These are phyloP conservation scores for Neurospora sp. DNA, from an alignment of 495 filamentous ascomycete genomes.

Conservation along the genomic window DNA sequence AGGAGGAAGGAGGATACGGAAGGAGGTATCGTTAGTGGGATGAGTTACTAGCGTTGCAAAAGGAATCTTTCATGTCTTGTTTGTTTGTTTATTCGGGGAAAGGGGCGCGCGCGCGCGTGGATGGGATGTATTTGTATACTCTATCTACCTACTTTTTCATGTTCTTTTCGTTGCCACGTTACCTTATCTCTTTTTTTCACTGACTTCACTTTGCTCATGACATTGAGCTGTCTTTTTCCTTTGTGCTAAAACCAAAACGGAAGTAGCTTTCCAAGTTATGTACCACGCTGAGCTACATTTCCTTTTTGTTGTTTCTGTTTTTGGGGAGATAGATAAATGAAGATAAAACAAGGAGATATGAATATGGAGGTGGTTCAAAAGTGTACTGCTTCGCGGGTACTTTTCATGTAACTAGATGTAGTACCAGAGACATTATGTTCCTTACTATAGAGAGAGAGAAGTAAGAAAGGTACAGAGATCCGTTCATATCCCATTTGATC, in stretches of 20 bases:
- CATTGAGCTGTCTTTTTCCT: no score
- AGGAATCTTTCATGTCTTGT: not conserved
- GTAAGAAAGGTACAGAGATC: no score
- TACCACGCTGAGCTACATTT: not conserved
- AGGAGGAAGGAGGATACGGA: no score
- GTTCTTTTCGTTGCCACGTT: not conserved
- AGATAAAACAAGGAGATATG: not conserved
- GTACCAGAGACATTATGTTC: not conserved
- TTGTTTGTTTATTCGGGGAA: not conserved
- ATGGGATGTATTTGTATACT: not conserved
- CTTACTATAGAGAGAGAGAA: no score
- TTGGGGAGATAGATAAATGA: not conserved
- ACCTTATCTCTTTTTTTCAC: not conserved
- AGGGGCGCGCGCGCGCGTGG: not conserved
- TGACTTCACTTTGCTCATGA: no score
- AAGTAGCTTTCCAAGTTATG: not conserved
- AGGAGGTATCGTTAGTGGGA: no score
- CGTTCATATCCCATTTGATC: no score
- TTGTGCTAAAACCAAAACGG: not conserved
- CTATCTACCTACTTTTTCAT: not conserved
- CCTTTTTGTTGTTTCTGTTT: not conserved
- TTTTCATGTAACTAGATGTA: not conserved
- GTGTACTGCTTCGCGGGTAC: no score
- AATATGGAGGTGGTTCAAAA: not conserved
- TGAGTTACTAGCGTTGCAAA: not conserved